Conservation (phyloP, 139 green algal genomes). For the Microglena sp. region DNA sequence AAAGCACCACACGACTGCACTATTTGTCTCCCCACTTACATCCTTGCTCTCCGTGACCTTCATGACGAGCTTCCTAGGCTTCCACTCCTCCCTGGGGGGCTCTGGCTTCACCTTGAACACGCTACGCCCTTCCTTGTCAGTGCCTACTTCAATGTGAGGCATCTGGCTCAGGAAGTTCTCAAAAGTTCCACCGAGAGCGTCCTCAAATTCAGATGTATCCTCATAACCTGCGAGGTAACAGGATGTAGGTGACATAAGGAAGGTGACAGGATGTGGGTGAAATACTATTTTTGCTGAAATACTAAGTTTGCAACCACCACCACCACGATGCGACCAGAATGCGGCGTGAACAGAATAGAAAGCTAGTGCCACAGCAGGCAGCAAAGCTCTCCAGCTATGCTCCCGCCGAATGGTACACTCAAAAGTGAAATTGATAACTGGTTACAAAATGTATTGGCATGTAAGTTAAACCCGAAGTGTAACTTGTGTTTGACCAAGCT, state of each 20-base stretch:
- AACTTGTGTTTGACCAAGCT: no score
- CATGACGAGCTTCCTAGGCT: constrained; percentile 28
- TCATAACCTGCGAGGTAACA: constrained; percentile 38
- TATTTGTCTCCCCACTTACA: constrained; percentile 4
- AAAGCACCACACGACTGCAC: no score
- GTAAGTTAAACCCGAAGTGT: no score
- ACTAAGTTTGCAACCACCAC: no score
- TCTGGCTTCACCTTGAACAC: constrained; percentile 32
- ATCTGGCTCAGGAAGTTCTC: constrained; percentile 43
- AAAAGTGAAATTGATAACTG: no score
- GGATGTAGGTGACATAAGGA: background rate
- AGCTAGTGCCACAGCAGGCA: no score
- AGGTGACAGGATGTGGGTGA: background rate
- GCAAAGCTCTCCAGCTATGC: no score
- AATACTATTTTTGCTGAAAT: no score
- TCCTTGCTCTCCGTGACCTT: constrained; percentile 23
- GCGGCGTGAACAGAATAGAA: no score
- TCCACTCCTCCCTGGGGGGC: constrained; percentile 29
- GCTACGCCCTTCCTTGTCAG: constrained; percentile 18
- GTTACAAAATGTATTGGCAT: no score
- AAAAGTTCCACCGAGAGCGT: constrained; percentile 50
- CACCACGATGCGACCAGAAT: no score
- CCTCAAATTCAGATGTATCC: constrained; percentile 60
- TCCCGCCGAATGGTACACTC: no score
- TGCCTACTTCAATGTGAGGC: constrained; percentile 42